Evolutionary conservation across 768 basidiomycete genomes (phyloP), one percentile per base, ranked within the genome.

Genomic region (Cubamyces lactineus): DNA sequence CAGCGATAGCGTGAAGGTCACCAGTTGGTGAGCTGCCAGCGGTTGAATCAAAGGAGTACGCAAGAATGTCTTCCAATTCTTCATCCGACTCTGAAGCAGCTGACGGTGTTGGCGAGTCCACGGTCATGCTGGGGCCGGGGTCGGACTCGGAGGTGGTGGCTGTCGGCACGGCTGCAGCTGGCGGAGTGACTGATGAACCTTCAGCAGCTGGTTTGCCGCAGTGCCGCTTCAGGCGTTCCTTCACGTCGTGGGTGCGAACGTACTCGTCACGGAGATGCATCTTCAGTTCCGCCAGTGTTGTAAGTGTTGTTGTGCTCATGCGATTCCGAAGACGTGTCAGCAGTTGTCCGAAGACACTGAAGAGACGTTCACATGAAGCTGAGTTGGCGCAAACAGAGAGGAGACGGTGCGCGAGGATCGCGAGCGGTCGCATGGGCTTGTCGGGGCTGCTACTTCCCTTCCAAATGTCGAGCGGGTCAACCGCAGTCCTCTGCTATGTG

Each of bases 341-440:
- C 15, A 49, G 21, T 24, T 24, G 48, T 13, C 48, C 48, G 21
- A 49, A 49, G 15, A 30, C 21, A 21, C 48, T 49, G 28, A 49
- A 49, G 21, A 49, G 48, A 17, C 48, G 48, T 49, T 49, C 48
- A 49, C 48, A 49, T 30, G 48, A 49, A 30, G 39, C 28, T 9
- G 42, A 45, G 17, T 26, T 41, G 19, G 34, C 19, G 42, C 17
- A 42, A 17, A 55, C 16, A 24, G 38, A 42, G 23, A 53, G 16
- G 21, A 43, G 49, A 50, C 23, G 40, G 19, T 28, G 23, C 40
- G 41, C 53, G 30, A 30, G 38, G 39, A 17, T 26, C n/a, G 51
- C 17, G 9, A 39, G 28, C 28, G 48, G 48, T 49, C 28, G 48
- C 48, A 30, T 13, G 12, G 41, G 41, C 41, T 42, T 42, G 15